phyloP scores from a whole-genome alignment of 345 rosid genomes.

The Pistacia vera region DNA sequence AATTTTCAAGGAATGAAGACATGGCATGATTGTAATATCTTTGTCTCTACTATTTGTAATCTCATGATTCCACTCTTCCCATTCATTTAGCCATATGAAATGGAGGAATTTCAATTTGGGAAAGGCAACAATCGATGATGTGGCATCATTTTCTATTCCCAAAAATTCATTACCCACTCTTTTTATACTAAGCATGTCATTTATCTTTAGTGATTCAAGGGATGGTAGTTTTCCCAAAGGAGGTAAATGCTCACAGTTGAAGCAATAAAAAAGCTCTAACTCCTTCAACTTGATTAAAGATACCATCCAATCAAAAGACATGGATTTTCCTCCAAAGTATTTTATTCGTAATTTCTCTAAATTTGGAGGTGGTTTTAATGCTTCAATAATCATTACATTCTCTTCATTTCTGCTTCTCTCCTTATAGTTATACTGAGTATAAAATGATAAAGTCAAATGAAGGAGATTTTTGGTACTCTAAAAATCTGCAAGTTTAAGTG shows the following conservation, averaged over 20 bases:
- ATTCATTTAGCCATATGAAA: fast-evolving
- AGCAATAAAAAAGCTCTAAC: neutral
- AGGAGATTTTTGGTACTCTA: no score
- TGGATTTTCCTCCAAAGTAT: neutral
- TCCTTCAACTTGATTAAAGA: neutral
- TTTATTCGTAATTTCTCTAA: neutral
- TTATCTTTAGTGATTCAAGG: neutral
- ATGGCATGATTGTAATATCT: no score
- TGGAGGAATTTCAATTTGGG: neutral
- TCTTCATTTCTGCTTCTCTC: neutral
- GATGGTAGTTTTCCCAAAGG: neutral
- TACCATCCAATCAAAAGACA: neutral
- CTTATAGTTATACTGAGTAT: no score
- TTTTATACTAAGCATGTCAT: neutral
- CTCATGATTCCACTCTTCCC: no score
- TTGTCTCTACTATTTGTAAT: no score
- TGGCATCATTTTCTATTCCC: neutral
- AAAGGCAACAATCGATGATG: neutral
- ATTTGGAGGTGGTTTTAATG: constrained; percentile 2
- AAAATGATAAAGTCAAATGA: neutral
- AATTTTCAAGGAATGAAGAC: no score
- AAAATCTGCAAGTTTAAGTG: no score
- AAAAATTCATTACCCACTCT: neutral
- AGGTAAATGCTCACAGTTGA: neutral
- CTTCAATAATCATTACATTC: neutral